phyloP scores from a whole-genome alignment of 2,329 filamentous ascomycete species.

The Aulographum hederae region DNA sequence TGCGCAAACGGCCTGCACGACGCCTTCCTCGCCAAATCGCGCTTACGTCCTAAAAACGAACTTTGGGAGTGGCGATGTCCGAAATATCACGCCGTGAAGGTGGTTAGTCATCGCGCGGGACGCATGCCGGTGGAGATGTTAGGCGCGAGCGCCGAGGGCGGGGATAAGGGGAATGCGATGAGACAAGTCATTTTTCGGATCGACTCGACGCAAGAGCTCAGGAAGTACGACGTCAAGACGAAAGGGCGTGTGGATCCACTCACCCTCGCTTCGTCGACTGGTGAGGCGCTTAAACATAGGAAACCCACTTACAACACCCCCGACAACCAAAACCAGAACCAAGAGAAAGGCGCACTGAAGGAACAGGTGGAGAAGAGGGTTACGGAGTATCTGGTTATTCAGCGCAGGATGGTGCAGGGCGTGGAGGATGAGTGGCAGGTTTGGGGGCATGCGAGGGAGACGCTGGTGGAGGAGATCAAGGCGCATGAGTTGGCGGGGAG shows the following conservation, averaged over 20 bases:
- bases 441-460: conserved; percentile 44
- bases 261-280: conserved; percentile 7
- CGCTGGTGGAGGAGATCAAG: conserved; percentile 7
- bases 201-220: conserved; percentile 35
- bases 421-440: conserved; percentile 38
- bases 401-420: conserved; percentile 28
- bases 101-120: too few species aligned
- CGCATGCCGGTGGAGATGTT: too few species aligned
- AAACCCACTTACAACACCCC: not conserved
- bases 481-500: not conserved
- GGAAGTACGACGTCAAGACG: conserved; percentile 12
- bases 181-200: conserved; percentile 45
- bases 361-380: conserved; percentile 30
- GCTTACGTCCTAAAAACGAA: too few species aligned
- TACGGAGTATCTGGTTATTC: conserved; percentile 47
- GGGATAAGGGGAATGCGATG: not conserved
- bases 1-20: too few species aligned
- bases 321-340: conserved; percentile 10
- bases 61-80: too few species aligned
- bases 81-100: too few species aligned
- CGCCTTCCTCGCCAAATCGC: too few species aligned
- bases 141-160: not conserved
- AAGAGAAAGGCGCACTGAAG: conserved; percentile 11
- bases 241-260: conserved; percentile 7
- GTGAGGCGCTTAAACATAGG: conserved; percentile 12